These are phyloP conservation scores for Saccharomyces hybrid DNA, from an alignment of 1,139 yeast species.

Conservation along the genomic window DNA sequence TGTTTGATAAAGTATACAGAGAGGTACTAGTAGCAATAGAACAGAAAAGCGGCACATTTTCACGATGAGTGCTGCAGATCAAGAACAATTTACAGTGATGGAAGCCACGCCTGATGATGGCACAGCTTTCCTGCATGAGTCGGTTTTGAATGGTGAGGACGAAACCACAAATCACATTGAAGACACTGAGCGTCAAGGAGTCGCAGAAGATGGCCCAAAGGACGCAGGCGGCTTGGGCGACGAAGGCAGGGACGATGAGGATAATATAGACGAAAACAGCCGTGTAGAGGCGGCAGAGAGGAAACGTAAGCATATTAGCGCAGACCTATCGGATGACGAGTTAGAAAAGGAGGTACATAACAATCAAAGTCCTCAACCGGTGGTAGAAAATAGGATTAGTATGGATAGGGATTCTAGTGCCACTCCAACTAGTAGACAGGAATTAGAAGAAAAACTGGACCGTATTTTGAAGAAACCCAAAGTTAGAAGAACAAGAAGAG, in stretches of 20 bases:
- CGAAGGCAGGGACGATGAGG: conserved; percentile 1
- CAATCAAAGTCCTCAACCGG: conserved; percentile 12
- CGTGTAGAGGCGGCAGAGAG: conserved; percentile 13
- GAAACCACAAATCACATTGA: background rate
- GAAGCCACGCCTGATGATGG: conserved; percentile 3
- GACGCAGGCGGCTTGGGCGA: background rate
- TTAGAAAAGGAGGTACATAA: conserved; percentile 22
- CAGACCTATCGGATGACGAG: conserved; percentile 27
- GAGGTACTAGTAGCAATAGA: background rate
- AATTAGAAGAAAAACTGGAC: conserved; percentile 74
- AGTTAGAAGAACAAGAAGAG: conserved; percentile 52
- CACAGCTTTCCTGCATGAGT: background rate
- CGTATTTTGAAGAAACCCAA: conserved; percentile 63
- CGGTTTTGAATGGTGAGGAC: background rate
- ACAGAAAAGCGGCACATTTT: background rate
- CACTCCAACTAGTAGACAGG: conserved; percentile 57
- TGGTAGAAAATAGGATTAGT: conserved; percentile 32
- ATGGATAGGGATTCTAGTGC: conserved; percentile 37
- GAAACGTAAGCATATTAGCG: conserved; percentile 26
- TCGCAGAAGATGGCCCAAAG: background rate
- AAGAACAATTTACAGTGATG: conserved; percentile 1
- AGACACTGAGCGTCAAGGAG: background rate
- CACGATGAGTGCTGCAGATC: background rate
- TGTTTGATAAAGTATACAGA: background rate
- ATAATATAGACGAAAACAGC: background rate